These are phyloP conservation scores for Fusarium pseudocircinatum DNA, from an alignment of 2,329 filamentous ascomycete species.

Conservation along the genomic window DNA sequence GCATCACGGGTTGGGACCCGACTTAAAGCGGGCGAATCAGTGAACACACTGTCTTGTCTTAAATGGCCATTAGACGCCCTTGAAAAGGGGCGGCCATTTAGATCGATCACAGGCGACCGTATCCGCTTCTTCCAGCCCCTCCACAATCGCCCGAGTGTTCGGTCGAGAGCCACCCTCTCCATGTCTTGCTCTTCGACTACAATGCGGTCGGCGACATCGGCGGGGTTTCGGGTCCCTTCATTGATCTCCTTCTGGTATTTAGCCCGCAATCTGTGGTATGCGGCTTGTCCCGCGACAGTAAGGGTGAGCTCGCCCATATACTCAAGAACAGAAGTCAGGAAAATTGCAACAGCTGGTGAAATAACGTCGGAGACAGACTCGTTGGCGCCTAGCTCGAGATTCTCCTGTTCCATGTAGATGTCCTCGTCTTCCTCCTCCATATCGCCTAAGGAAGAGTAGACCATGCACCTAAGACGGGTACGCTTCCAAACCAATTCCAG, in stretches of 20 bases:
- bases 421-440: constrained; percentile 99
- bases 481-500: constrained; percentile 95
- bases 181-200: constrained; percentile 92
- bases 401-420: constrained; percentile 82
- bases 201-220: constrained; percentile 69
- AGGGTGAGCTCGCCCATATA: constrained; percentile 92
- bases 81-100: constrained; percentile 60
- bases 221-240: constrained; percentile 57
- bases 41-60: constrained; percentile 49
- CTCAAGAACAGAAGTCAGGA: constrained; percentile 93
- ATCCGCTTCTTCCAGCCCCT: constrained; percentile 92
- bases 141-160: constrained; percentile 90
- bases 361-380: constrained; percentile 74
- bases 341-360: constrained; percentile 92
- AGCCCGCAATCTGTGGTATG: constrained; percentile 72
- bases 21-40: constrained; percentile 49
- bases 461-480: constrained; percentile 93
- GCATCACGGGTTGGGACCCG: constrained; percentile 43
- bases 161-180: constrained; percentile 90
- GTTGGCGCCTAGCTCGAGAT: constrained; percentile 67
- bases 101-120: constrained; percentile 64
- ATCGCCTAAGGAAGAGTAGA: constrained; percentile 95
- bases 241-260: constrained; percentile 69
- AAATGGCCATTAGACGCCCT: constrained; percentile 52
- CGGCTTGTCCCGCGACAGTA: constrained; percentile 85